A percentile compares a stretch with the other conserved stretches of the same genome.
phyloP scores from a whole-genome alignment of 176 grass and related monocot species.

The Bolboschoenus planiculmis region DNA sequence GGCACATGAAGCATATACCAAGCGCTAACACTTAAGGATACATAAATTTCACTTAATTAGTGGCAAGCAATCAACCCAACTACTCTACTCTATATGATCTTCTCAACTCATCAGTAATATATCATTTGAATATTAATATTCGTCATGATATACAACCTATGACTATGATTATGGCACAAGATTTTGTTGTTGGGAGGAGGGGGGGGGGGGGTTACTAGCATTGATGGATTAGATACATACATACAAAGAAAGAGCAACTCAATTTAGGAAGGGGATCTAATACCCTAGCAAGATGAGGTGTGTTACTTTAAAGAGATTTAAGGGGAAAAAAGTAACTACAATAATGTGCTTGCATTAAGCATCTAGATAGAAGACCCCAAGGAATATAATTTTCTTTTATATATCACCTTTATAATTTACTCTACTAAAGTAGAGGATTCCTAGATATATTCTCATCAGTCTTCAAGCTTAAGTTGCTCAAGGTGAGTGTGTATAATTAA shows the following conservation, averaged over 20 bases:
- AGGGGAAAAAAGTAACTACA: neutral
- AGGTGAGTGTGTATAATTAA: neutral
- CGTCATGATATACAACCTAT: neutral
- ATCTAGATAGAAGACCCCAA: slow-evolving; percentile 14
- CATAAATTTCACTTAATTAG: neutral
- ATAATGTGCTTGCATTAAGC: slow-evolving; percentile 14
- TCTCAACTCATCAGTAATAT: neutral
- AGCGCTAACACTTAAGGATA: neutral
- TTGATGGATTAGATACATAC: neutral
- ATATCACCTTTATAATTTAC: slow-evolving; percentile 3
- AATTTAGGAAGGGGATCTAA: slow-evolving; percentile 23
- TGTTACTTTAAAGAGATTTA: neutral
- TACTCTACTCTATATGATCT: neutral
- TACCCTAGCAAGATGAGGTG: slow-evolving; percentile 11
- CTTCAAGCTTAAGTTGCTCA: slow-evolving; percentile 12
- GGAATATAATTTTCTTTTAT: neutral
- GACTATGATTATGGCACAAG: neutral
- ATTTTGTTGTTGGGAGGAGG: no score
- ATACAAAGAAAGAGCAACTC: neutral
- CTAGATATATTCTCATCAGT: neutral
- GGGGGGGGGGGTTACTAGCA: neutral
- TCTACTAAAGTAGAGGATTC: slow-evolving; percentile 9
- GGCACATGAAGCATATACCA: neutral
- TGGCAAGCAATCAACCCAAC: neutral
- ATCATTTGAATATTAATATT: neutral